Evolutionary conservation across 768 basidiomycete species (phyloP), one percentile per base, ranked within the genome.

Genomic region (Ramaria sp.): DNA sequence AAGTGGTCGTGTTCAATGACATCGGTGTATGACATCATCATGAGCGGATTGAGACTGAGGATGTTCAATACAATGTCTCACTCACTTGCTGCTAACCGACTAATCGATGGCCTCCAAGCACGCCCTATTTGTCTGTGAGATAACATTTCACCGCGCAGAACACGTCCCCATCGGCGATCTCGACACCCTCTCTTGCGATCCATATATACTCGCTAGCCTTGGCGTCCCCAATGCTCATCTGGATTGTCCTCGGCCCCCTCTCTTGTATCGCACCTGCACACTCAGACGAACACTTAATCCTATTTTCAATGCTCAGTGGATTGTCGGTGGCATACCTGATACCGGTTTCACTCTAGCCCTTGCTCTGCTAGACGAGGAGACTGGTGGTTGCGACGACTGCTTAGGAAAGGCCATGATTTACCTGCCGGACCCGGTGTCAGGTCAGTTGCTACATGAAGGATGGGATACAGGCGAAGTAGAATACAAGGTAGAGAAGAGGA

Each of bases 401-500:
- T 62, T 67, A 22, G 67, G 67, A 30, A 63, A 66, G 57, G 60
- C 31, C 38, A 43, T 27, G 15, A 22, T 54, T 39, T 19, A 31
- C 38, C 24, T 54, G 22, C 53, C 53, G 3, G 19, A 20, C 22
- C 19, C 7, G 3, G 38, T 27, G 20, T 6, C 33, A 33, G 39
- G 30, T 27, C 37, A 54, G 22, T 9, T 20, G 24, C n/a, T 54
- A 11, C 38, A n/a, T 3, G 34, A 39, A 41, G 38, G 38, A 7
- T 47, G 46, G 46, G 38, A 39, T 22, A 41, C 41, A 4, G 41
- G 41, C 10, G 63, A 67, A 48, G 49, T 62, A n/a, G 69, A 68
- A 49, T 67, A 66, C 56, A 66, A 66, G 59, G 61, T 72, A 12
- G 59, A 66, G 61, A 70, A 72, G 52, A 62, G 68, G 2, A 69